Evolutionary conservation across 2,329 filamentous ascomycete genomes (phyloP).

Genomic region (Alternaria sp.): DNA sequence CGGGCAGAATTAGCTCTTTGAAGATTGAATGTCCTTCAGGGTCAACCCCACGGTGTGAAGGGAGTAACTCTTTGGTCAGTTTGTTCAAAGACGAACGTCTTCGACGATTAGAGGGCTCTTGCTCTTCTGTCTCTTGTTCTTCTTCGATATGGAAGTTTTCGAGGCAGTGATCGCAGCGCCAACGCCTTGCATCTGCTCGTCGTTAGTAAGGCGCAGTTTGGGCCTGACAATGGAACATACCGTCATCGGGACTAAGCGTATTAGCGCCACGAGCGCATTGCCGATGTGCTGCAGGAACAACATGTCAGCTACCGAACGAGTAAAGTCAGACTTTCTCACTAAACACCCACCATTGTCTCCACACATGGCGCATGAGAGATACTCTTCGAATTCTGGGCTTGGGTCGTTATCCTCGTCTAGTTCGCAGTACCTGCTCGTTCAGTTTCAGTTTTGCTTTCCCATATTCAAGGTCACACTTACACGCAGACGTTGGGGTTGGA

Average conservation of each 20-base stretch:
- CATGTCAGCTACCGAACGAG: conserved; percentile 53
- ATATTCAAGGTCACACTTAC: conserved; percentile 57
- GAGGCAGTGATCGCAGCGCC: conserved; percentile 69
- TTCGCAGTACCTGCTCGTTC: conserved; percentile 73
- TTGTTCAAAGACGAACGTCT: conserved; percentile 70
- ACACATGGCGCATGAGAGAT: conserved; percentile 78
- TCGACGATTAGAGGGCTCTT: conserved; percentile 54
- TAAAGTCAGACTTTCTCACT: conserved; percentile 37
- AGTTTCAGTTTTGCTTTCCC: conserved; percentile 15
- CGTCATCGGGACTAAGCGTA: conserved; percentile 67
- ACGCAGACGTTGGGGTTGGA: conserved; percentile 68
- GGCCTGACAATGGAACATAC: conserved; percentile 59
- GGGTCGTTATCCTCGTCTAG: conserved; percentile 84
- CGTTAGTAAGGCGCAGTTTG: conserved; percentile 30
- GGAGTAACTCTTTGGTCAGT: conserved; percentile 74
- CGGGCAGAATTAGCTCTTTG: conserved; percentile 74
- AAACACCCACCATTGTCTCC: conserved; percentile 78
- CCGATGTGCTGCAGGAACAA: conserved; percentile 76
- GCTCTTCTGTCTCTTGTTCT: conserved; percentile 53
- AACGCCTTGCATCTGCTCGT: conserved; percentile 62
- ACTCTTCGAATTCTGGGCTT: conserved; percentile 80
- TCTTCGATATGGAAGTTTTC: conserved; percentile 54
- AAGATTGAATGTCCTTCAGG: conserved; percentile 75
- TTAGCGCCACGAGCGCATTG: conserved; percentile 83
- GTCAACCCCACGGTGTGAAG: conserved; percentile 70